Evolutionary conservation across 139 green algal species (phyloP).

Genomic region (Trebouxia sp.): DNA sequence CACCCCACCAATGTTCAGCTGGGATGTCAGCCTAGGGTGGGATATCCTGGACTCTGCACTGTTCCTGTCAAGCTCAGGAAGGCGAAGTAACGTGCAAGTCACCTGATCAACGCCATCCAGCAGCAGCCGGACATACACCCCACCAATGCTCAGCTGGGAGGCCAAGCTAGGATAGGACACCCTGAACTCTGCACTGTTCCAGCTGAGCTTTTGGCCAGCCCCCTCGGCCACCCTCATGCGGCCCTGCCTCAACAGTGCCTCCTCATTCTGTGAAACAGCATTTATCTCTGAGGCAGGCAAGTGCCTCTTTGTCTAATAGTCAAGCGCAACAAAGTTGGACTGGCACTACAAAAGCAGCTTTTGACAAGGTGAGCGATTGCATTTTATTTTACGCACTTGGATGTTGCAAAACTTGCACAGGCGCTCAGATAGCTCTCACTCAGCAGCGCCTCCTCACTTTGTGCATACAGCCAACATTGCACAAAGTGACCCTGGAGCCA

Average conservation of each 20-base stretch:
- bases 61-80: too few relatives aligned
- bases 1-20: too few relatives aligned
- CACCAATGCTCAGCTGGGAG: slow-evolving; percentile 79
- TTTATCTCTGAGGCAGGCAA: too few relatives aligned
- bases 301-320: too few relatives aligned
- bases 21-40: slow-evolving; percentile 80
- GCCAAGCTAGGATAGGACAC: slow-evolving; percentile 77
- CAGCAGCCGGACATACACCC: slow-evolving; percentile 86
- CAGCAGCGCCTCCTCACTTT: too few relatives aligned
- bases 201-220: slow-evolving; percentile 33
- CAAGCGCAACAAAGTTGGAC: too few relatives aligned
- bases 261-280: slow-evolving; percentile 61
- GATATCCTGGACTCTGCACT: slow-evolving; percentile 79
- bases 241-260: slow-evolving; percentile 53
- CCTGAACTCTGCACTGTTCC: slow-evolving; percentile 85
- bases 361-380: too few relatives aligned
- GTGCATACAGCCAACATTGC: too few relatives aligned
- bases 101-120: slow-evolving; percentile 71
- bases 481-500: background rate
- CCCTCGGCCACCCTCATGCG: slow-evolving; percentile 41
- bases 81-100: background rate
- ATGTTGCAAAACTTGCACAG: too few relatives aligned
- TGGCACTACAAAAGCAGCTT: too few relatives aligned
- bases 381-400: too few relatives aligned
- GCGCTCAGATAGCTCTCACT: too few relatives aligned